phyloP scores from a whole-genome alignment of 2,329 filamentous ascomycete species.

The Escovopsis weberi region DNA sequence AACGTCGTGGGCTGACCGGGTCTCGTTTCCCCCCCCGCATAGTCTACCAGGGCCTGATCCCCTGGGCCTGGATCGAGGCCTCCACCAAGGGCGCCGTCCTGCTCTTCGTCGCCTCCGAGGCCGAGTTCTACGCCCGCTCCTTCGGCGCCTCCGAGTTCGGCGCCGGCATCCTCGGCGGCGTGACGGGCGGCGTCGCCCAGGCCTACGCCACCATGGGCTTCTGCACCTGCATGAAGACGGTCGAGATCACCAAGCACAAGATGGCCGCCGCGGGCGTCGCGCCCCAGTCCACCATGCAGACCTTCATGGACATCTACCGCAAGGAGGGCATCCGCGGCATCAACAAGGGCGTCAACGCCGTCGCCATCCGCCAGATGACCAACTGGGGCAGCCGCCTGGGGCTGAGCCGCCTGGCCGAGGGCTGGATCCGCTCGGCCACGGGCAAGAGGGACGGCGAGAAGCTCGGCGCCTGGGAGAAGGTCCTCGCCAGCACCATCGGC shows the following conservation, averaged over 20 bases:
- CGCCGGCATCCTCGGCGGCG: constrained; percentile 78
- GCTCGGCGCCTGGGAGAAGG: constrained; percentile 72
- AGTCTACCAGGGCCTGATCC: constrained; percentile 99
- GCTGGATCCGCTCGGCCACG: constrained; percentile 64
- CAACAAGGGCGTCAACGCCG: constrained; percentile 97
- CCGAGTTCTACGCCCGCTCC: constrained; percentile 81
- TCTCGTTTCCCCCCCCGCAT: constrained; percentile 3
- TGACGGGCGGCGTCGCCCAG: constrained; percentile 89
- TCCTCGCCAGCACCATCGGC: constrained; percentile 71
- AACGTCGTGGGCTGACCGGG: neutral
- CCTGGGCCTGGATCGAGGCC: constrained; percentile 99
- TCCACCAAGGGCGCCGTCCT: constrained; percentile 98
- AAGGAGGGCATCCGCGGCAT: constrained; percentile 88
- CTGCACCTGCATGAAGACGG: constrained; percentile 99
- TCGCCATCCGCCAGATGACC: constrained; percentile 96
- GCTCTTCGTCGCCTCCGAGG: constrained; percentile 96
- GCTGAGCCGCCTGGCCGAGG: constrained; percentile 80
- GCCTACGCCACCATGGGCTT: constrained; percentile 99
- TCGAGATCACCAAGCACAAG: constrained; percentile 99
- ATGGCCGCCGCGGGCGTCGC: constrained; percentile 68
- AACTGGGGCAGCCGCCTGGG: constrained; percentile 98
- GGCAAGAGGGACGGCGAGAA: constrained; percentile 70
- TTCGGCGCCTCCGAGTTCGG: constrained; percentile 77
- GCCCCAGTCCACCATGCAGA: constrained; percentile 80
- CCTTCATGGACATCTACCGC: constrained; percentile 95